phyloP scores from a whole-genome alignment of 139 green algal genomes.

The Tetratostichococcus sp. region DNA sequence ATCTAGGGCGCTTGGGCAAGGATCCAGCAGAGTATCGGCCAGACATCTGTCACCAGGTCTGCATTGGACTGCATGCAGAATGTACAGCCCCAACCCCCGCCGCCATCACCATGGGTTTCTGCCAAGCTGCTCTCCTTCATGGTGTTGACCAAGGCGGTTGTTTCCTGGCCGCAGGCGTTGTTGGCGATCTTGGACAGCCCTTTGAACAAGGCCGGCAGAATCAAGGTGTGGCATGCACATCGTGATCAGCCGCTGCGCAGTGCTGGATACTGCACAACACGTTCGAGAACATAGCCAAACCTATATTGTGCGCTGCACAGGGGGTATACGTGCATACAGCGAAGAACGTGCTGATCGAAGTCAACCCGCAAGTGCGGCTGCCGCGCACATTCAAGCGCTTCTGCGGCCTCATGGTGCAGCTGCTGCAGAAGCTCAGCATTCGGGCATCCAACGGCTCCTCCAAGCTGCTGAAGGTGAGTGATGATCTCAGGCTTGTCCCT shows the following conservation, averaged over 20 bases:
- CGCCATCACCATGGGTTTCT: no score
- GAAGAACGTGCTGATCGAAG: slow-evolving; percentile 89
- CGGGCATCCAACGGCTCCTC: slow-evolving; percentile 89
- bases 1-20: slow-evolving; percentile 79
- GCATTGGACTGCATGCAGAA: no score
- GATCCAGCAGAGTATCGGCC: slow-evolving; percentile 86
- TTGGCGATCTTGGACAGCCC: slow-evolving; percentile 92
- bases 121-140: no score
- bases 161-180: slow-evolving; percentile 58
- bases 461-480: slow-evolving; percentile 84
- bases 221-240: slow-evolving; percentile 57
- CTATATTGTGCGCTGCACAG: no score
- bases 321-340: slow-evolving; percentile 84
- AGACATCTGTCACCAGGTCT: slow-evolving; percentile 93
- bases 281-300: no score
- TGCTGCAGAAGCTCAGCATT: slow-evolving; percentile 98
- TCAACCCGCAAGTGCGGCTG: slow-evolving; percentile 89
- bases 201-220: slow-evolving; percentile 86
- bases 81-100: no score
- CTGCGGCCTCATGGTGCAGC: slow-evolving; percentile 91
- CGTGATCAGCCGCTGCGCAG: no score
- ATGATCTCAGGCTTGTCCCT: no score
- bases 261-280: no score
- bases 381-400: slow-evolving; percentile 95
- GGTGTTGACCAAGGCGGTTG: no score